Base-by-base conservation (phyloP, 179 eudicot species). In the Beta corolliflora region DNA sequence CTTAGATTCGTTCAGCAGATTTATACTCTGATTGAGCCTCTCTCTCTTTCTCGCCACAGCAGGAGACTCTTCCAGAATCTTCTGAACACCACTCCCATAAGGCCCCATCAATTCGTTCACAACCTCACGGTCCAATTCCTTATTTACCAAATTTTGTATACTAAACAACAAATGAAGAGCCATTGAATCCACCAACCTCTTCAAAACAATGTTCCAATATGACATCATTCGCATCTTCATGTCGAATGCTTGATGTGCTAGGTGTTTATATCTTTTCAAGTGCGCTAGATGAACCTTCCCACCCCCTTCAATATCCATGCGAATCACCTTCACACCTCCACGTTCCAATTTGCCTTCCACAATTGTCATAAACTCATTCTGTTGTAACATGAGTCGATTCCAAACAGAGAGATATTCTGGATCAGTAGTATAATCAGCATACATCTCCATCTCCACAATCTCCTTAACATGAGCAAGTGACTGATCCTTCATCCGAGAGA, bases 201-300 rank as follows among this genome's bases (percentile, higher is more conserved):
- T 80, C 19, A 88, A 15, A 10, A 89, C 93, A n/a, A 89, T 84
- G 59, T 83, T 82, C 89, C 93, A 89, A 4, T 92, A 92, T 0
- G 92, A 90, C 0, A 69, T 82, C 69, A 92, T 64, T 25, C 94
- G 84, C 90, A 92, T 87, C 46, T 85, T 88, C 88, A 92, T 59
- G 1, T 91, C 94, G 29, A 85, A 89, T 0, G 94, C 94, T 29
- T 77, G 75, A n/a, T 81, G 87, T 5, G 81, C 78, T 0, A 71
- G 52, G 5, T 77, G 48, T 9, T 79, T 54, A 56, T 74, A 64
- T 48, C 11, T 59, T 67, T 78, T 53, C 79, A 91, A 58, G 59
- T 91, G 92, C 1, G 8, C 71, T 12, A 90, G 80, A 0, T 85
- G 79, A 0, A 93, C 79, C 12, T 12, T 44, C 21, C 94, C 91